These are phyloP conservation scores for Colletotrichum sp. DNA, from an alignment of 2,329 filamentous ascomycete species.

Conservation along the genomic window DNA sequence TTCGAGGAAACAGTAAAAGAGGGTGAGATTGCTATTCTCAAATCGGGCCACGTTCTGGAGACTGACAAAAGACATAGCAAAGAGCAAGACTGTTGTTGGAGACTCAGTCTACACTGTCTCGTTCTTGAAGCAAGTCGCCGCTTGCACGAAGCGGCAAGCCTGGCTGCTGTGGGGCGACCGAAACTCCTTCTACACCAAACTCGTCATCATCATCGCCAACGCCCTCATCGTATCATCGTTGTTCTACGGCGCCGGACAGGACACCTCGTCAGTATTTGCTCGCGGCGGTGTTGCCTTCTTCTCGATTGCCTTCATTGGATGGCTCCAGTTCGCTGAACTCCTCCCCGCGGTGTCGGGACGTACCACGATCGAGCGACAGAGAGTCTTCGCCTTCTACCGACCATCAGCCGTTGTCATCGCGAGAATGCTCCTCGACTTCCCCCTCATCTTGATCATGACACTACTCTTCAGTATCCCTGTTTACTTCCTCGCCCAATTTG, in stretches of 20 bases:
- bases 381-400: constrained; percentile 17
- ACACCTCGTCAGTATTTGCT: constrained; percentile 6
- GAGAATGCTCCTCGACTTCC: constrained; percentile 6
- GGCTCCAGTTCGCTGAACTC: constrained; percentile 21
- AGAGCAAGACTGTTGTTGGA: constrained; percentile 71
- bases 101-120: constrained; percentile 80
- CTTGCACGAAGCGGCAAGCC: constrained; percentile 74
- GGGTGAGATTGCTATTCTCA: neutral
- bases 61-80: constrained; percentile 39
- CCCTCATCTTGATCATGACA: constrained; percentile 11
- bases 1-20: constrained; percentile 13
- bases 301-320: constrained; percentile 21
- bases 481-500: constrained; percentile 17
- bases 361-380: constrained; percentile 13
- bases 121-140: constrained; percentile 72
- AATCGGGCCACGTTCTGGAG: no score
- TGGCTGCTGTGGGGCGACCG: constrained; percentile 81
- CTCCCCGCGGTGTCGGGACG: constrained; percentile 8
- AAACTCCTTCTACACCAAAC: constrained; percentile 77
- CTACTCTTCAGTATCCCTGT: constrained; percentile 8
- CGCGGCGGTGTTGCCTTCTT: constrained; percentile 7
- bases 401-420: constrained; percentile 18
- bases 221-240: constrained; percentile 77
- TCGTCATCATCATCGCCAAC: constrained; percentile 79
- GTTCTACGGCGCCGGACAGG: constrained; percentile 69